A percentile compares a stretch with the other conserved stretches of the same genome.
Evolutionary conservation across 2,329 filamentous ascomycete genomes (phyloP).

Genomic region (Pyricularia sp.): DNA sequence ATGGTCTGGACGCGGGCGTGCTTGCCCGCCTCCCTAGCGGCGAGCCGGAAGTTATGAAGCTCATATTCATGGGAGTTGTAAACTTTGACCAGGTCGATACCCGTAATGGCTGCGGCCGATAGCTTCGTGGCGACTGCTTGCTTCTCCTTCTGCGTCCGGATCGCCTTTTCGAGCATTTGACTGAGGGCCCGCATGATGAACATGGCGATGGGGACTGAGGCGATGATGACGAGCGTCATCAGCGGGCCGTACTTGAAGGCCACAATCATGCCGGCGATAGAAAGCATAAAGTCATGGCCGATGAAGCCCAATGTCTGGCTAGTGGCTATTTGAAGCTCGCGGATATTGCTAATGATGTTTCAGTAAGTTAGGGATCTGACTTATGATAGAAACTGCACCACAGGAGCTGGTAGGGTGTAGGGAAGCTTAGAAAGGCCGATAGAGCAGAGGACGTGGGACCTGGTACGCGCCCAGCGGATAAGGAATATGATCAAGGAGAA

Average conservation of each 20-base stretch:
- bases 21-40: conserved; percentile 11
- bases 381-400: background rate
- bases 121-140: conserved; percentile 60
- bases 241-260: conserved; percentile 75
- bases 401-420: background rate
- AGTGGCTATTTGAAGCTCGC: conserved; percentile 67
- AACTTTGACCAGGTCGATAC: conserved; percentile 76
- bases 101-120: conserved; percentile 53
- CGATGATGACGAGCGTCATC: conserved; percentile 65
- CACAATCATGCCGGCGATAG: conserved; percentile 51
- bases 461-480: background rate
- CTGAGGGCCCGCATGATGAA: conserved; percentile 47
- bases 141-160: conserved; percentile 54
- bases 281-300: conserved; percentile 50
- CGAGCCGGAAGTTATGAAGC: conserved; percentile 46
- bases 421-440: no score
- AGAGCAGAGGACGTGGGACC: no score
- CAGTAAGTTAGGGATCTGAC: background rate
- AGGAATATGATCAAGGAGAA: background rate
- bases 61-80: conserved; percentile 68
- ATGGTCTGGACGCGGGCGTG: conserved; percentile 57
- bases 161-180: conserved; percentile 46
- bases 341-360: conserved; percentile 50
- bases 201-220: conserved; percentile 56
- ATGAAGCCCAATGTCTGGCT: conserved; percentile 68